These are phyloP conservation scores for Nicotiana benthamiana DNA, from an alignment of 257 asterid species.

Conservation along the genomic window DNA sequence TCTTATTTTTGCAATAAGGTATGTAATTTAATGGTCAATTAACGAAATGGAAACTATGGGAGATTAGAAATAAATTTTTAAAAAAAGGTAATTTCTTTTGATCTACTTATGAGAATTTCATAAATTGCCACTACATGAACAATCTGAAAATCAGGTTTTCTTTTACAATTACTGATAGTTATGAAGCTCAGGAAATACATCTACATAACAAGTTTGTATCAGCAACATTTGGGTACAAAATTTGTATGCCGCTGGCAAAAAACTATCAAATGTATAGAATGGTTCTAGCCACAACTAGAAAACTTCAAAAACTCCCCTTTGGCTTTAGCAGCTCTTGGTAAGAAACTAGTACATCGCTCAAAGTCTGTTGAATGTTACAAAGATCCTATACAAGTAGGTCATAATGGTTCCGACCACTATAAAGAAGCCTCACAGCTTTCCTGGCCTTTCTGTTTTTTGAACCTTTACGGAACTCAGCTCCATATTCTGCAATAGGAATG, in stretches of 20 bases:
- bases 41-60: too few species aligned
- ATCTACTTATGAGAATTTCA: background rate
- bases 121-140: background rate
- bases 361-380: background rate
- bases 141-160: background rate
- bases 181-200: background rate
- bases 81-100: too few species aligned
- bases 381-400: constrained; percentile 49
- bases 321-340: background rate
- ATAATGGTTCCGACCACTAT: constrained; percentile 81
- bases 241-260: background rate
- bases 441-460: constrained; percentile 31
- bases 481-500: constrained; percentile 94
- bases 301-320: background rate
- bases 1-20: background rate
- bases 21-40: too few species aligned
- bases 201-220: background rate
- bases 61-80: too few species aligned
- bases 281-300: too few species aligned
- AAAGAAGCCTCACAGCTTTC: constrained; percentile 64
- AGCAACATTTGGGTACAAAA: background rate
- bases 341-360: background rate
- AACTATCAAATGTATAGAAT: background rate
- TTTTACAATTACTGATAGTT: background rate
- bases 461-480: constrained; percentile 52